These are phyloP conservation scores for Aspergillus aculeatus DNA, from an alignment of 2,329 filamentous ascomycete species.

Conservation along the genomic window DNA sequence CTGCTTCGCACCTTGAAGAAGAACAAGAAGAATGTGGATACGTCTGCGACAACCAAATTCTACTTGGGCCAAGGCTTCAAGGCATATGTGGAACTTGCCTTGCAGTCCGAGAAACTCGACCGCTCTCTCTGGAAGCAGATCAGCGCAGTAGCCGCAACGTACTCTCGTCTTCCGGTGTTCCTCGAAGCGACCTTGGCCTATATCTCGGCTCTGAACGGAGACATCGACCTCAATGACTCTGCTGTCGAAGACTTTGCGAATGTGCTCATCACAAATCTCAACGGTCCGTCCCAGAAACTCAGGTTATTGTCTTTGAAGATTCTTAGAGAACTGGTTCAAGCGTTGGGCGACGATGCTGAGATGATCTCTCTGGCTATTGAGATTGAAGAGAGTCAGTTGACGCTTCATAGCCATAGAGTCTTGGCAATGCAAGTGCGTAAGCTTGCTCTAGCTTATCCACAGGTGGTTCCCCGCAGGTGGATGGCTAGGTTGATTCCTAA, in stretches of 20 bases:
- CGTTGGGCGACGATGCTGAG: constrained; percentile 47
- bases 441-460: constrained; percentile 64
- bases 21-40: constrained; percentile 58
- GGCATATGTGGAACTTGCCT: constrained; percentile 67
- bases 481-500: constrained; percentile 70
- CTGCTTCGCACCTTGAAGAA: constrained; percentile 64
- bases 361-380: constrained; percentile 64
- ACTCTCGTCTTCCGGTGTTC: constrained; percentile 65
- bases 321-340: constrained; percentile 56
- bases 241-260: constrained; percentile 62
- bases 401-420: constrained; percentile 70
- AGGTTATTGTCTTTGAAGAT: constrained; percentile 72
- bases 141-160: constrained; percentile 64
- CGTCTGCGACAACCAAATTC: constrained; percentile 66
- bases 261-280: constrained; percentile 70
- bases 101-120: constrained; percentile 59
- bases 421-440: constrained; percentile 85
- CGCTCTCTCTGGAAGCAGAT: constrained; percentile 63
- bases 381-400: constrained; percentile 76
- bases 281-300: constrained; percentile 71
- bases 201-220: constrained; percentile 29
- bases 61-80: constrained; percentile 73
- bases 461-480: constrained; percentile 61
- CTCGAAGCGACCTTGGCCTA: constrained; percentile 61
- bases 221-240: constrained; percentile 46